Conservation (phyloP, 768 basidiomycete genomes). For the Trametes cubensis region DNA sequence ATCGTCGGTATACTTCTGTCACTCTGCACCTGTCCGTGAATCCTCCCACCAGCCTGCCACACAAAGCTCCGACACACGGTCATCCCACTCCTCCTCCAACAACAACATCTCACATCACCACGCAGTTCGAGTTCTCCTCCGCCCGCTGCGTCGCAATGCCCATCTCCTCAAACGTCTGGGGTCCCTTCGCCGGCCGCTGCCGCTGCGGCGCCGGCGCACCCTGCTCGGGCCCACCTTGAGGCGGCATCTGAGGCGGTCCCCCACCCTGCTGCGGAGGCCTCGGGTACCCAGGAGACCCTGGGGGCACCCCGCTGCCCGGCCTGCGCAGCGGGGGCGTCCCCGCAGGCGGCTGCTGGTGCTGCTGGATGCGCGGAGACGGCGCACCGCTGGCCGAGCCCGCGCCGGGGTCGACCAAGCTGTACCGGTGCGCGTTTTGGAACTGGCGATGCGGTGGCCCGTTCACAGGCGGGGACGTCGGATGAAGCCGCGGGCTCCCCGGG, state of each 20-base stretch:
- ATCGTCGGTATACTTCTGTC: too few relatives aligned
- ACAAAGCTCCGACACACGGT: too few relatives aligned
- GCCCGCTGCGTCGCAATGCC: conserved; percentile 79
- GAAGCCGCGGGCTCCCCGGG: conserved; percentile 7
- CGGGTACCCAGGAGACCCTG: neutral
- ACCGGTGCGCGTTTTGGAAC: neutral
- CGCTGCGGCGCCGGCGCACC: conserved; percentile 11
- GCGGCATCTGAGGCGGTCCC: neutral
- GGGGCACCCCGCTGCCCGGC: conserved; percentile 3
- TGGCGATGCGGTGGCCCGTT: neutral
- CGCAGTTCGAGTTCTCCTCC: conserved; percentile 75
- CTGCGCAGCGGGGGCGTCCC: conserved; percentile 21
- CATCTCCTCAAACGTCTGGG: conserved; percentile 93
- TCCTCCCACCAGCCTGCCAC: too few relatives aligned
- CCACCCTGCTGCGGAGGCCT: too few relatives aligned
- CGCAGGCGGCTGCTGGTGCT: conserved; percentile 2
- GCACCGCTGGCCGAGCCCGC: neutral
- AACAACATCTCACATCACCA: conserved; percentile 68
- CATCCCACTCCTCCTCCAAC: neutral
- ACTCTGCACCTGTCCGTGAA: too few relatives aligned
- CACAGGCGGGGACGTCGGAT: neutral
- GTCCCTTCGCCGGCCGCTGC: conserved; percentile 42
- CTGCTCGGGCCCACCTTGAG: conserved; percentile 2
- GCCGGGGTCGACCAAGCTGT: conserved; percentile 11
- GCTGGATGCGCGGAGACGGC: conserved; percentile 17